A percentile compares a stretch with the other conserved stretches of the same genome.
These are phyloP conservation scores for Penicillium chermesinum DNA, from an alignment of 495 filamentous ascomycete species.

Conservation along the genomic window DNA sequence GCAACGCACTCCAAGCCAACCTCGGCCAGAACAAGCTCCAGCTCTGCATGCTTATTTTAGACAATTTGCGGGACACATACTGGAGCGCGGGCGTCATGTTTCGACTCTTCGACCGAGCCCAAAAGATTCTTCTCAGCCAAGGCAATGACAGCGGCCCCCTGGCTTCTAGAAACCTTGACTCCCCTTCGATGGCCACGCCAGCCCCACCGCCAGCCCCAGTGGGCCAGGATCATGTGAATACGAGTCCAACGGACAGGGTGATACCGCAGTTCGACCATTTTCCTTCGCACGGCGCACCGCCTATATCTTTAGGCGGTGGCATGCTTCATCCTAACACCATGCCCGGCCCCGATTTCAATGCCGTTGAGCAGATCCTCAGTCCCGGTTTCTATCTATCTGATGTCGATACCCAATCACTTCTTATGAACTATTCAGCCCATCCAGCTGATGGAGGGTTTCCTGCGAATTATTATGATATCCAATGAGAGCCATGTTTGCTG, in stretches of 20 bases:
- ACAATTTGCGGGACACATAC: constrained; percentile 2
- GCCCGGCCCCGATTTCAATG: not conserved
- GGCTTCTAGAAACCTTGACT: not conserved
- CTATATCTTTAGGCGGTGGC: not conserved
- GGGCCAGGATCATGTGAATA: too few species aligned
- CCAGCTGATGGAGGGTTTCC: not conserved
- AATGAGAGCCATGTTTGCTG: not conserved
- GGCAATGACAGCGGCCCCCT: not conserved
- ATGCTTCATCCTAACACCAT: not conserved
- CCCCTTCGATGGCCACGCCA: not conserved
- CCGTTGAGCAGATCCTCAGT: not conserved
- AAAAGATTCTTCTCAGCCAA: not conserved
- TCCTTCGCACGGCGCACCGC: not conserved
- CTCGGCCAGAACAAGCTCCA: constrained; percentile 1
- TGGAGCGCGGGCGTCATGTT: constrained; percentile 5
- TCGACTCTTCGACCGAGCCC: constrained; percentile 1
- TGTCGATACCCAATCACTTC: not conserved
- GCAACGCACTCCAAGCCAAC: not conserved
- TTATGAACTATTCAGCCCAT: not conserved
- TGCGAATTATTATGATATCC: not conserved
- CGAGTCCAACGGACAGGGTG: not conserved
- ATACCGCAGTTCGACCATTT: not conserved
- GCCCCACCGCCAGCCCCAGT: not conserved
- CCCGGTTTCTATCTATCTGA: constrained; percentile 1
- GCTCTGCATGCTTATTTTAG: constrained; percentile 1